A percentile compares a stretch with the other conserved stretches of the same genome.
These are phyloP conservation scores for Forsythia suspensa DNA, from an alignment of 257 asterid species.

Conservation along the genomic window DNA sequence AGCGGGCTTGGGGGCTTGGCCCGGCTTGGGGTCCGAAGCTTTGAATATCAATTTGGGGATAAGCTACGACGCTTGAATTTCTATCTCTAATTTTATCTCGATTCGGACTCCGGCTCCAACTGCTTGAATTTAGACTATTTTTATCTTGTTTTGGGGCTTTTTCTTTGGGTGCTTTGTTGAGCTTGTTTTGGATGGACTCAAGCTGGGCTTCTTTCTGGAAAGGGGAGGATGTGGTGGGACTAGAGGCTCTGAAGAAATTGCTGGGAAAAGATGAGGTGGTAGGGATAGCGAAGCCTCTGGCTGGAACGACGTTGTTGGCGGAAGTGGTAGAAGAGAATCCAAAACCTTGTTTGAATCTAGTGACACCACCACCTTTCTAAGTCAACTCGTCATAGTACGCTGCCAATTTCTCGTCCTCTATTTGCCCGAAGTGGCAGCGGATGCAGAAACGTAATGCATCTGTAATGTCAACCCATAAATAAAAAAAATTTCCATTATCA, in stretches of 20 bases:
- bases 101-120: no score
- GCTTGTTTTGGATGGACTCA: no score
- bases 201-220: no score
- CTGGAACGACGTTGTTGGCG: constrained; percentile 48
- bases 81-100: not conserved
- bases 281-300: constrained; percentile 70
- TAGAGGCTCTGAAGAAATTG: constrained; percentile 75
- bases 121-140: no score
- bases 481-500: no score
- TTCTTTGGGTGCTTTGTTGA: no score
- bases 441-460: not conserved
- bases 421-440: constrained; percentile 26
- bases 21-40: constrained; percentile 32
- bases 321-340: constrained; percentile 18
- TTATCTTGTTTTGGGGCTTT: no score
- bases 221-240: constrained; percentile 47
- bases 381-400: constrained; percentile 87
- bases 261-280: constrained; percentile 62
- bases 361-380: constrained; percentile 88
- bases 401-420: constrained; percentile 95
- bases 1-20: no score
- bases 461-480: no score
- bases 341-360: constrained; percentile 85
- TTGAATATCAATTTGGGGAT: constrained; percentile 30
- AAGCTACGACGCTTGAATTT: constrained; percentile 24